Base-by-base conservation (phyloP, 805 yeast species). In the Candida ulmi region DNA sequence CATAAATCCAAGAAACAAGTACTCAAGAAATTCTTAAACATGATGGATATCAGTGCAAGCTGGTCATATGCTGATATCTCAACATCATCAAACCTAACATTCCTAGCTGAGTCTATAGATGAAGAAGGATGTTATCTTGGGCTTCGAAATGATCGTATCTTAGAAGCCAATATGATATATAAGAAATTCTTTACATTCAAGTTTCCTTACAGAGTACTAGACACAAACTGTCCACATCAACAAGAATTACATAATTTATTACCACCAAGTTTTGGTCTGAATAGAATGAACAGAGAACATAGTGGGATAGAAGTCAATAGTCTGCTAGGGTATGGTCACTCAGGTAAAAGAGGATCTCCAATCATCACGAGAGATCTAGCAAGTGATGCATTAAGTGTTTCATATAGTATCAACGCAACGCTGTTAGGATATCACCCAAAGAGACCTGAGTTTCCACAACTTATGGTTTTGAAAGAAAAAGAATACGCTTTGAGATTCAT, bases 161-260 rank as follows among this genome's bases (percentile, higher is more conserved):
- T 78, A 27, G 65, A 65, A 39, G 79, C 83, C 2, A 54, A 67
- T 23, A 60, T 62, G 11, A 71, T 65, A 46, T 77, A 78, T 48
- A 76, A 76, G 50, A 78, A 78, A 52, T 75, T 69, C 45, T 75
- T 78, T 55, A 71, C 74, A 31, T 78, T 78, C 56, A 76, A 69
- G 52, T 67, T 78, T 37, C 85, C 85, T 1, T 60, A 67, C 29
- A 70, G 69, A 45, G 53, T 75, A 21, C 55, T 78, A 30, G 83
- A 78, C 48, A 69, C 69, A 19, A 57, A 69, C 7, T 78, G 83
- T 49, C 63, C 69, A 19, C 73, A 75, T 47, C 63, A 62, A 30
- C 66, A 62, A 33, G 62, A 55, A 34, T 40, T 55, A 4, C 72
- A 68, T 47, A 59, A 61, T 27, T 43, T 62, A 21, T 43, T 67